phyloP scores from a whole-genome alignment of 768 basidiomycete species.

The Pulveroboletus frians region DNA sequence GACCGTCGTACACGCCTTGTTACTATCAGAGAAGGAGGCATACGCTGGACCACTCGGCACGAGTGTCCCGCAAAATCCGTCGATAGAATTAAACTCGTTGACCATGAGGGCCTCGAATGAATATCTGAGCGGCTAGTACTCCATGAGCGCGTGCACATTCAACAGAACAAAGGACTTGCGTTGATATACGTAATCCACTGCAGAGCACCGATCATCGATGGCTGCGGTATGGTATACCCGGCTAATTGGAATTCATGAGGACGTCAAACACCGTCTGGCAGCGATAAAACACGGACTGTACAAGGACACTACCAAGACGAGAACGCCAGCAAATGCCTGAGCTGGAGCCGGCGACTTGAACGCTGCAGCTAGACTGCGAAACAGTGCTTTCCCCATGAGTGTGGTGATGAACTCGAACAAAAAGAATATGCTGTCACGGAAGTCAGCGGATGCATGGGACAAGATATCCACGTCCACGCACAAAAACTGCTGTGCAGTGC shows the following conservation, averaged over 20 bases:
- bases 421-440: constrained; percentile 44
- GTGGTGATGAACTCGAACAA: constrained; percentile 55
- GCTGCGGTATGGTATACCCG: constrained; percentile 56
- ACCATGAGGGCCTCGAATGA: constrained; percentile 66
- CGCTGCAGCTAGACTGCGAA: constrained; percentile 59
- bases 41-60: constrained; percentile 64
- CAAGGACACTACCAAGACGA: constrained; percentile 52
- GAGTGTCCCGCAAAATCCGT: constrained; percentile 55
- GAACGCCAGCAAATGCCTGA: constrained; percentile 52
- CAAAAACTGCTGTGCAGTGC: constrained; percentile 59
- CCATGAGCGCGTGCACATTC: background rate
- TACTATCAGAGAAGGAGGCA: constrained; percentile 45
- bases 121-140: constrained; percentile 48
- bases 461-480: constrained; percentile 34
- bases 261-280: background rate
- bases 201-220: constrained; percentile 63
- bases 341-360: constrained; percentile 58
- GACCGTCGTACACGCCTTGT: constrained; percentile 74
- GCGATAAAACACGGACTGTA: constrained; percentile 22
- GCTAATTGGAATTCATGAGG: constrained; percentile 17
- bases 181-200: constrained; percentile 65
- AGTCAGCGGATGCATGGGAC: constrained; percentile 6
- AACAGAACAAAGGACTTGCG: constrained; percentile 35
- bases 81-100: constrained; percentile 75
- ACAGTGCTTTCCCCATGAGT: constrained; percentile 60